phyloP scores from a whole-genome alignment of 2,329 filamentous ascomycete genomes.

The Aspergillus hiratsukae region DNA sequence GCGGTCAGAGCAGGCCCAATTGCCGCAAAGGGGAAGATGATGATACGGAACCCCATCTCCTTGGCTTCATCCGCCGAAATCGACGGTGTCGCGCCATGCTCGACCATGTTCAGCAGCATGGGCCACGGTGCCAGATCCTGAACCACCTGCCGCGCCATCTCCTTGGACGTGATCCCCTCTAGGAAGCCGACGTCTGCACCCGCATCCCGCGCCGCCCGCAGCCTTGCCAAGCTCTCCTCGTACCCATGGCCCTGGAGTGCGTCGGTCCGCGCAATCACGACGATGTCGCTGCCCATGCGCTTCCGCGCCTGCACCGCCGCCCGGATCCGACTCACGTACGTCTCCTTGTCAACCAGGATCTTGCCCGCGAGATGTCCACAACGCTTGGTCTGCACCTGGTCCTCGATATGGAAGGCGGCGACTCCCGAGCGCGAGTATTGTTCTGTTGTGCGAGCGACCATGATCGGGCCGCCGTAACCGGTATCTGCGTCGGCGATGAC shows the following conservation, averaged over 20 bases:
- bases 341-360: constrained; percentile 32
- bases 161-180: constrained; percentile 37
- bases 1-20: constrained; percentile 35
- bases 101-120: constrained; percentile 43
- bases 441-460: constrained; percentile 47
- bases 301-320: constrained; percentile 34
- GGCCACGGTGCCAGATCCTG: constrained; percentile 36
- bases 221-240: constrained; percentile 35
- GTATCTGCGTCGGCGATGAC: constrained; percentile 54
- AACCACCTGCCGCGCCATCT: constrained; percentile 33
- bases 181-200: constrained; percentile 42
- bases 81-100: constrained; percentile 40
- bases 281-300: constrained; percentile 37
- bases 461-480: constrained; percentile 50
- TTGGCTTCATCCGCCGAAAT: constrained; percentile 35
- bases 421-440: constrained; percentile 52
- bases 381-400: constrained; percentile 48
- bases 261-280: constrained; percentile 44
- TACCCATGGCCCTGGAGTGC: constrained; percentile 34
- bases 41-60: constrained; percentile 40
- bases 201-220: constrained; percentile 37
- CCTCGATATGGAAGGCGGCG: constrained; percentile 55
- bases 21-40: constrained; percentile 41
- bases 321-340: constrained; percentile 34
- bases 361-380: constrained; percentile 41